These are phyloP conservation scores for Rhodofomes roseus DNA, from an alignment of 1,284 basidiomycete genomes.

Conservation along the genomic window DNA sequence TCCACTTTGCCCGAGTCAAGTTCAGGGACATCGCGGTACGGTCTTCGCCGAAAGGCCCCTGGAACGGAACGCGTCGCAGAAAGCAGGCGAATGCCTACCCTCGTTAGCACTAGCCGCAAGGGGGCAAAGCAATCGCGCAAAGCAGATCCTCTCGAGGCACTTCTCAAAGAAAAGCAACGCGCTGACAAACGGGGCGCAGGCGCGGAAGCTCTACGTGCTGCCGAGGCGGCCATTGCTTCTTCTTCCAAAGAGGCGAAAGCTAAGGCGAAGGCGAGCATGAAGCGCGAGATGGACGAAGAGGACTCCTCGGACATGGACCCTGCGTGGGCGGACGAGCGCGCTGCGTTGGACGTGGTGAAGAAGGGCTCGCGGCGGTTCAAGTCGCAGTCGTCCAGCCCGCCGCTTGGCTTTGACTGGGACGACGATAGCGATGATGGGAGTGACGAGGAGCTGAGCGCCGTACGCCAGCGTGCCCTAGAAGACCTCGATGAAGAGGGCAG, in stretches of 20 bases:
- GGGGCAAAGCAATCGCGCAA: conserved; percentile 25
- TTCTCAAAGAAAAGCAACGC: conserved; percentile 27
- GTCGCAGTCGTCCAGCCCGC: conserved; percentile 5
- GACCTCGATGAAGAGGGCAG: conserved; percentile 41
- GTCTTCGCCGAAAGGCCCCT: conserved; percentile 19
- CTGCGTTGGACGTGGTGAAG: conserved; percentile 33
- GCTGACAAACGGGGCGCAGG: conserved; percentile 24
- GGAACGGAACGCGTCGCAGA: background rate
- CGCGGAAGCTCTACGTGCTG: conserved; percentile 21
- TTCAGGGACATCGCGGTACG: conserved; percentile 13
- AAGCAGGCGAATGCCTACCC: conserved; percentile 2
- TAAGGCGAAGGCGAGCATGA: conserved; percentile 10
- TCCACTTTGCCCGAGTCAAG: background rate
- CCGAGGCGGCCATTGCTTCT: conserved; percentile 32
- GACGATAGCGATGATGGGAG: conserved; percentile 12
- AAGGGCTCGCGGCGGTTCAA: conserved; percentile 2
- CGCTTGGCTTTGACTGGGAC: conserved; percentile 7
- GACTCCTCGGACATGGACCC: conserved; percentile 24
- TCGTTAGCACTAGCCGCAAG: background rate
- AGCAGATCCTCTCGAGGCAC: conserved; percentile 46
- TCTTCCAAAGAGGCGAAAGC: conserved; percentile 24
- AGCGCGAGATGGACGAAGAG: conserved; percentile 36
- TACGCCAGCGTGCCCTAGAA: conserved; percentile 29
- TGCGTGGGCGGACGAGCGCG: conserved; percentile 35
- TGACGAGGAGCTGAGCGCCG: conserved; percentile 32